A percentile compares a stretch with the other conserved stretches of the same genome.
These are phyloP conservation scores for Teratosphaeria epicoccoides DNA, from an alignment of 2,329 filamentous ascomycete genomes.

Conservation along the genomic window DNA sequence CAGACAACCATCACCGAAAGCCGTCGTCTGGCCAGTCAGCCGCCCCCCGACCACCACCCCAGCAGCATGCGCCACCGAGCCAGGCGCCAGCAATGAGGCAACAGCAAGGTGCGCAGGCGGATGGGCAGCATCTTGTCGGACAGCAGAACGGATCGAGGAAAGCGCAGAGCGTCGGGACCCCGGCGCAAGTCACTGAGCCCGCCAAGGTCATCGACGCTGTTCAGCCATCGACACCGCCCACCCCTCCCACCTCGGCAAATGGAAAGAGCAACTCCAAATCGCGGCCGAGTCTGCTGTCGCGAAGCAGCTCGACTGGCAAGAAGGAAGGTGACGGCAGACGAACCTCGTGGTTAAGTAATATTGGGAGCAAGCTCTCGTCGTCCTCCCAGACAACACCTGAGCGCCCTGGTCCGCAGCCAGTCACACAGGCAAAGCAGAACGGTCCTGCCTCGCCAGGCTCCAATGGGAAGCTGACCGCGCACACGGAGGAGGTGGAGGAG, in stretches of 20 bases:
- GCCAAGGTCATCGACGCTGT: slow-evolving; percentile 14
- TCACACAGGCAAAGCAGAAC: slow-evolving; percentile 24
- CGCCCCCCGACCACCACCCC: background rate
- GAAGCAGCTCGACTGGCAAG: slow-evolving; percentile 25
- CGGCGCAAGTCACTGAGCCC: slow-evolving; percentile 11
- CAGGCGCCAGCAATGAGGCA: background rate
- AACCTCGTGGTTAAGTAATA: slow-evolving; percentile 84
- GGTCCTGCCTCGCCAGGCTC: slow-evolving; percentile 43
- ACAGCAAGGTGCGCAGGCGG: background rate
- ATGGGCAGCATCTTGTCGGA: background rate
- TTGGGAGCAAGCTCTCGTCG: slow-evolving; percentile 79
- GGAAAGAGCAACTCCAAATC: slow-evolving; percentile 10
- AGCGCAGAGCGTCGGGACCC: slow-evolving; percentile 9
- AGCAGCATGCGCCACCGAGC: background rate
- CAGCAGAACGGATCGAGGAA: background rate
- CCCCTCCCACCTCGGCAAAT: slow-evolving; percentile 10
- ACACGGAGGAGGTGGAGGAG: slow-evolving; percentile 20
- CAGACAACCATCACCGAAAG: background rate
- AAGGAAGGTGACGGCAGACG: slow-evolving; percentile 36
- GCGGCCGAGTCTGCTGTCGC: slow-evolving; percentile 34
- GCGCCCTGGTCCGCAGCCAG: slow-evolving; percentile 6
- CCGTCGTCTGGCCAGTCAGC: background rate
- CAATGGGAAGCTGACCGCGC: slow-evolving; percentile 21
- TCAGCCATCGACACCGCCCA: slow-evolving; percentile 10
- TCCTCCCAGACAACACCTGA: slow-evolving; percentile 15